Evolutionary conservation across 2,329 filamentous ascomycete genomes (phyloP).

Genomic region (Ophiostoma piceae): DNA sequence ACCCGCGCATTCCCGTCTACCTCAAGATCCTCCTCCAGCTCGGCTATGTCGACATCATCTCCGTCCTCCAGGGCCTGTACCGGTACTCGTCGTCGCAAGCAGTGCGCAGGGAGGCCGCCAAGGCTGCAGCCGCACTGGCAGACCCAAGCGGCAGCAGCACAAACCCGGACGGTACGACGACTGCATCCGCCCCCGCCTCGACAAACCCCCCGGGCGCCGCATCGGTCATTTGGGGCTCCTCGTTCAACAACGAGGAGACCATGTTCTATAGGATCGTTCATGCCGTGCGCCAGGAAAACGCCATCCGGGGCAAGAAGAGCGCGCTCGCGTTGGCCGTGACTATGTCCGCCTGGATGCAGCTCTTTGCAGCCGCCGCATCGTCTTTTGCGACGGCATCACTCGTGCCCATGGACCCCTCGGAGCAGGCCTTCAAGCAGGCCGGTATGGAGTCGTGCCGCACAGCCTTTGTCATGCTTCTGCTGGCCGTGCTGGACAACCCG

Average conservation of each 20-base stretch:
- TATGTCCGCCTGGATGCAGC: slow-evolving; percentile 54
- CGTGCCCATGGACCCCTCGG: slow-evolving; percentile 35
- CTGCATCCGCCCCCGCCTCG: background rate
- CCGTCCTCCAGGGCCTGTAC: slow-evolving; percentile 51
- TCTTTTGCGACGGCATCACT: slow-evolving; percentile 44
- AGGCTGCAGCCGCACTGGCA: background rate
- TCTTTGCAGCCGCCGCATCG: slow-evolving; percentile 50
- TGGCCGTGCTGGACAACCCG: slow-evolving; percentile 57
- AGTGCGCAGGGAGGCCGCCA: slow-evolving; percentile 29
- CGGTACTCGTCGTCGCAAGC: slow-evolving; percentile 52
- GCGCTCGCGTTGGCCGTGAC: slow-evolving; percentile 47
- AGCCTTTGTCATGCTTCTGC: slow-evolving; percentile 58
- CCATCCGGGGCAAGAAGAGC: slow-evolving; percentile 44
- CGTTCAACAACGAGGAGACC: slow-evolving; percentile 70
- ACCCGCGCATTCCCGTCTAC: slow-evolving; percentile 57
- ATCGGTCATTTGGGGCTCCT: slow-evolving; percentile 48
- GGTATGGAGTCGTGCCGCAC: slow-evolving; percentile 58
- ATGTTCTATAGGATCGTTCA: slow-evolving; percentile 92
- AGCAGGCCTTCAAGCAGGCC: slow-evolving; percentile 40
- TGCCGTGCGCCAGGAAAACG: slow-evolving; percentile 59
- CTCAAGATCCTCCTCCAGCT: slow-evolving; percentile 50
- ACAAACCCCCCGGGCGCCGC: slow-evolving; percentile 12
- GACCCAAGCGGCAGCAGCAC: slow-evolving; percentile 26
- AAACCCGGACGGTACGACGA: slow-evolving; percentile 17
- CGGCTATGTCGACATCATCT: slow-evolving; percentile 49